A percentile compares a stretch with the other conserved stretches of the same genome.
phyloP scores from a whole-genome alignment of 495 filamentous ascomycete genomes.

The Penicillium ochrochloron region DNA sequence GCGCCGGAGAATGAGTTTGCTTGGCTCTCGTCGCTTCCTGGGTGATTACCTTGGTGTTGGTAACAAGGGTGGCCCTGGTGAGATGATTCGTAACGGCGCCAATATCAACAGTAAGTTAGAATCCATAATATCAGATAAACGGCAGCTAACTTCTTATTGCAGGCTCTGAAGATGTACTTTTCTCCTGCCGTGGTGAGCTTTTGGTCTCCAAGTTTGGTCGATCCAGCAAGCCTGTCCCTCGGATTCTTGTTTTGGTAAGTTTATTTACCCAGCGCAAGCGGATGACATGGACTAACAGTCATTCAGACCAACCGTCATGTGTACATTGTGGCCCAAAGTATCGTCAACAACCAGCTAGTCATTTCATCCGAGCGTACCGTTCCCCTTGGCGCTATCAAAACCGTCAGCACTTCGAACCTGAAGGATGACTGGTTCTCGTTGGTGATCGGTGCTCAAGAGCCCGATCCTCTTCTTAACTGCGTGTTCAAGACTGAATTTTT shows the following conservation, averaged over 20 bases:
- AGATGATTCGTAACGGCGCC: constrained; percentile 75
- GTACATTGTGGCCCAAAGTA: constrained; percentile 81
- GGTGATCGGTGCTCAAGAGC: constrained; percentile 85
- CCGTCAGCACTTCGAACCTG: constrained; percentile 73
- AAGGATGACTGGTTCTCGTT: constrained; percentile 98
- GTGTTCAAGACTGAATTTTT: constrained; percentile 97
- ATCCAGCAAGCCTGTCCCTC: constrained; percentile 88
- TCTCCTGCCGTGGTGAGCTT: constrained; percentile 88
- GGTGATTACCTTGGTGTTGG: constrained; percentile 93
- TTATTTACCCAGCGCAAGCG: not conserved
- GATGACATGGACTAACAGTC: constrained; percentile 17
- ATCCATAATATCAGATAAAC: not conserved
- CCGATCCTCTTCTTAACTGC: constrained; percentile 90
- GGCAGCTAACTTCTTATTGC: constrained; percentile 24
- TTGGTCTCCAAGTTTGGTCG: constrained; percentile 93
- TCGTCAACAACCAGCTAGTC: constrained; percentile 79
- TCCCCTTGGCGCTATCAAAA: constrained; percentile 84
- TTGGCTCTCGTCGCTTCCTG: constrained; percentile 89
- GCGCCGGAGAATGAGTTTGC: constrained; percentile 82
- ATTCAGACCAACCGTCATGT: constrained; percentile 75
- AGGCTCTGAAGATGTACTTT: constrained; percentile 74
- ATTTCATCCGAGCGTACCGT: constrained; percentile 83
- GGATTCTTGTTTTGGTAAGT: constrained; percentile 77
- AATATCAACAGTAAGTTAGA: constrained; percentile 55
- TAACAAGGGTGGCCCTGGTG: constrained; percentile 78